Percentiles rank a stretch among this genome's conserved stretches.
Evolutionary conservation across 768 basidiomycete species (phyloP).

Genomic region (Tricholoma hemisulphureum): DNA sequence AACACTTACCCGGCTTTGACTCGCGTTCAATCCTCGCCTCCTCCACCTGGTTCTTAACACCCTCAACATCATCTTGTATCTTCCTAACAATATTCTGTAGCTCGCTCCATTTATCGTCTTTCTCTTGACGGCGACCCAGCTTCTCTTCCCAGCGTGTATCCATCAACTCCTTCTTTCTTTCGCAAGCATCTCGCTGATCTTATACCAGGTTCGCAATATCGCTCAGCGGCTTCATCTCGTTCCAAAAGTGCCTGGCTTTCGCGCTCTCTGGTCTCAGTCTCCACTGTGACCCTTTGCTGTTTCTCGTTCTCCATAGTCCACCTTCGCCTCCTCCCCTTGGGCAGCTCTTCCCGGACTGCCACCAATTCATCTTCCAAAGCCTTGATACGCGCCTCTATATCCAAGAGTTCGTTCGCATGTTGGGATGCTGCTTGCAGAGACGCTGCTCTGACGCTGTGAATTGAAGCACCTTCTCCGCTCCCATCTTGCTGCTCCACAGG

Average conservation of each 20-base stretch:
- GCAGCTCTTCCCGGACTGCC: conserved; percentile 55
- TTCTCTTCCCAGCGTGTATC: conserved; percentile 69
- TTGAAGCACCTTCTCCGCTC: conserved; percentile 37
- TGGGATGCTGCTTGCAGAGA: conserved; percentile 54
- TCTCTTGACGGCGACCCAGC: conserved; percentile 51
- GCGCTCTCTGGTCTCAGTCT: conserved; percentile 60
- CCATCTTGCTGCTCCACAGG: conserved; percentile 16
- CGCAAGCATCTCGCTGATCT: conserved; percentile 58
- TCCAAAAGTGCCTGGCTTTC: conserved; percentile 58
- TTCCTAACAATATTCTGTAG: conserved; percentile 61
- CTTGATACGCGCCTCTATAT: conserved; percentile 54
- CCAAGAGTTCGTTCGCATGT: conserved; percentile 56
- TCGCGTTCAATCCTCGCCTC: conserved; percentile 54
- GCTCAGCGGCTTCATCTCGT: conserved; percentile 54
- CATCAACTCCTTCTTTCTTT: conserved; percentile 56
- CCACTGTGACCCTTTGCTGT: conserved; percentile 54
- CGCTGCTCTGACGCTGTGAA: conserved; percentile 39
- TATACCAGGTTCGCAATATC: conserved; percentile 76
- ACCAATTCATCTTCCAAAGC: conserved; percentile 65
- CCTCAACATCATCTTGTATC: conserved; percentile 55
- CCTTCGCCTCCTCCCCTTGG: too few species aligned
- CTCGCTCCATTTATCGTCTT: conserved; percentile 56
- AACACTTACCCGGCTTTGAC: conserved; percentile 52
- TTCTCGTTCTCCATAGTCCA: conserved; percentile 64
- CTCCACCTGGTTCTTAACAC: conserved; percentile 48